Evolutionary conservation across 257 asterid species (phyloP).

Genomic region (Capsicum pubescens): DNA sequence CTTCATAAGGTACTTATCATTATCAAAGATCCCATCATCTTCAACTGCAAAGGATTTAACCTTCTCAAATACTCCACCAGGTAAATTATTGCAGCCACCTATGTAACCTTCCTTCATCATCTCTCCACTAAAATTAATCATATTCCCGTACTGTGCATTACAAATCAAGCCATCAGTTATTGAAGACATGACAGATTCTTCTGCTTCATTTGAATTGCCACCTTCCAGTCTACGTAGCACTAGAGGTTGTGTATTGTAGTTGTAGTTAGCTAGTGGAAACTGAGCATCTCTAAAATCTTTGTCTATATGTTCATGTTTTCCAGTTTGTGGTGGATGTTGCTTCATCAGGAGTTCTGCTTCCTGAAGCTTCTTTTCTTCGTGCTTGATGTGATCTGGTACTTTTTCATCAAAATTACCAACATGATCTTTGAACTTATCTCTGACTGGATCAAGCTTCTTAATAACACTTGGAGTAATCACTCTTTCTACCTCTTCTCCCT

Average conservation of each 20-base stretch:
- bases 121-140: conserved; percentile 36
- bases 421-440: conserved; percentile 32
- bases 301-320: conserved; percentile 35
- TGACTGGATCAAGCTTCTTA: conserved; percentile 33
- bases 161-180: conserved; percentile 40
- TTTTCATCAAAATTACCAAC: conserved; percentile 34
- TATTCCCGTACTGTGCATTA: conserved; percentile 36
- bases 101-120: conserved; percentile 40
- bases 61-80: conserved; percentile 38
- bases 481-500: conserved; percentile 36
- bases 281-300: conserved; percentile 41
- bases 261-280: conserved; percentile 25
- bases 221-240: conserved; percentile 41
- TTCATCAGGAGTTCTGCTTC: conserved; percentile 47
- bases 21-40: conserved; percentile 39
- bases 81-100: conserved; percentile 28
- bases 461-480: conserved; percentile 38
- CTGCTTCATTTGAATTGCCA: conserved; percentile 38
- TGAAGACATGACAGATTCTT: conserved; percentile 31
- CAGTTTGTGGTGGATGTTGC: conserved; percentile 42
- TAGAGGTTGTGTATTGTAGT: conserved; percentile 20
- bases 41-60: conserved; percentile 38
- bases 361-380: conserved; percentile 30
- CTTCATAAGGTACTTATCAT: conserved; percentile 33
- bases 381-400: conserved; percentile 38